Percentiles rank a stretch among this genome's conserved stretches.
Conservation (phyloP, 257 asterid genomes). For the Nicotiana tabacum region DNA sequence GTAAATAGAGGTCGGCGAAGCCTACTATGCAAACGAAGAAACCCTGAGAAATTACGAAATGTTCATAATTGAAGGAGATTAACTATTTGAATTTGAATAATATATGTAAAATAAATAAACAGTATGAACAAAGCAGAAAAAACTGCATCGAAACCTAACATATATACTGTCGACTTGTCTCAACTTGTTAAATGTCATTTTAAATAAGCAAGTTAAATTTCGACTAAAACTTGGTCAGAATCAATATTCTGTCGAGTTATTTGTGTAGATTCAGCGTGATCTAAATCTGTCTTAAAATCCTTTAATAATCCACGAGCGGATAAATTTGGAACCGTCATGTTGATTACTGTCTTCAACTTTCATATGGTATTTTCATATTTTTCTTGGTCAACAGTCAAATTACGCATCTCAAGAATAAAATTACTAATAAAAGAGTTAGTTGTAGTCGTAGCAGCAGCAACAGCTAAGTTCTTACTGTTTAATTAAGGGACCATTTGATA, state of each 20-base stretch:
- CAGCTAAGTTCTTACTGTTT: background rate
- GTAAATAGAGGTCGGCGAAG: background rate
- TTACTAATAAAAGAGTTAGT: background rate
- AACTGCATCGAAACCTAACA: background rate
- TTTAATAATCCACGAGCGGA: background rate
- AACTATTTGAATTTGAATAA: background rate
- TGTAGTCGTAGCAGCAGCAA: background rate
- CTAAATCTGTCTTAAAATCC: background rate
- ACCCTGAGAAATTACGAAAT: background rate
- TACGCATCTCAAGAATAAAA: background rate
- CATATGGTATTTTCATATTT: background rate
- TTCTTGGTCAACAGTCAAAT: background rate
- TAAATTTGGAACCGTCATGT: background rate
- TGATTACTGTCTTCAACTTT: background rate
- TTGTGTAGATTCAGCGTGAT: background rate
- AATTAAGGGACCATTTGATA: background rate
- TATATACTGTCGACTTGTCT: background rate
- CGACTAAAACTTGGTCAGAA: background rate
- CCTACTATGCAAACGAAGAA: background rate
- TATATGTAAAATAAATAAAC: background rate
- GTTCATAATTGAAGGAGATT: background rate
- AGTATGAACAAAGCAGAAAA: background rate
- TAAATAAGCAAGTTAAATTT: background rate
- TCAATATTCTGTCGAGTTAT: background rate
- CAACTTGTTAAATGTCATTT: background rate